Evolutionary conservation across 164 flowering plant species (phyloP).

Genomic region (Macadamia integrifolia): DNA sequence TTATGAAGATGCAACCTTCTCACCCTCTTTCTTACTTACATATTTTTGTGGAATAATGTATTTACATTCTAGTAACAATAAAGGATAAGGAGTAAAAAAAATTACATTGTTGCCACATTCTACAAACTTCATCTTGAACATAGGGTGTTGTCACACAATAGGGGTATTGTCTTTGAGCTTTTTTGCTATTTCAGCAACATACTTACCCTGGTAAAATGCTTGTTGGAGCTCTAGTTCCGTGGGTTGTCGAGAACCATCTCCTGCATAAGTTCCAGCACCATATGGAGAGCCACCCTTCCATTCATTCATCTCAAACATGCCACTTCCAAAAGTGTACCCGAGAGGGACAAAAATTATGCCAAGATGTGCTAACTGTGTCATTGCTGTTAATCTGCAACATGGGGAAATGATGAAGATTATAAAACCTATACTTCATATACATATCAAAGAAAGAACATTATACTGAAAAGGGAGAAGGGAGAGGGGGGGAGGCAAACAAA

Average conservation of each 20-base stretch:
- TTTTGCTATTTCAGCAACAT: conserved; percentile 53
- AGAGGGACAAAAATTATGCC: conserved; percentile 79
- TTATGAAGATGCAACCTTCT: too few relatives aligned
- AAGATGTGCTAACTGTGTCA: conserved; percentile 71
- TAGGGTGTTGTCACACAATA: not conserved
- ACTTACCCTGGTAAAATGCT: conserved; percentile 83
- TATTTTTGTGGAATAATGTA: too few relatives aligned
- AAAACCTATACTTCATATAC: not conserved
- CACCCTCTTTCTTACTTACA: too few relatives aligned
- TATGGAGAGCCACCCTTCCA: conserved; percentile 77
- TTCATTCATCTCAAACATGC: conserved; percentile 76
- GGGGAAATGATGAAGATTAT: not conserved
- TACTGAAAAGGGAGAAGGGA: not conserved
- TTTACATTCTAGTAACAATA: too few relatives aligned
- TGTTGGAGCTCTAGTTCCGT: conserved; percentile 68
- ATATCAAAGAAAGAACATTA: too few relatives aligned
- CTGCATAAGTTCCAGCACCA: conserved; percentile 84
- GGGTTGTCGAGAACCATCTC: conserved; percentile 62
- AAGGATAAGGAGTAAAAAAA: too few relatives aligned
- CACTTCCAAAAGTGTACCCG: conserved; percentile 72
- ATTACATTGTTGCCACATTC: too few relatives aligned
- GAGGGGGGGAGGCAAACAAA: not conserved
- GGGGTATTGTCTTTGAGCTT: conserved; percentile 41
- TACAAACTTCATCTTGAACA: not conserved
- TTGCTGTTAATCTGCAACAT: conserved; percentile 53